Base-by-base conservation (phyloP, 164 flowering plant genomes). In the Houttuynia cordata region DNA sequence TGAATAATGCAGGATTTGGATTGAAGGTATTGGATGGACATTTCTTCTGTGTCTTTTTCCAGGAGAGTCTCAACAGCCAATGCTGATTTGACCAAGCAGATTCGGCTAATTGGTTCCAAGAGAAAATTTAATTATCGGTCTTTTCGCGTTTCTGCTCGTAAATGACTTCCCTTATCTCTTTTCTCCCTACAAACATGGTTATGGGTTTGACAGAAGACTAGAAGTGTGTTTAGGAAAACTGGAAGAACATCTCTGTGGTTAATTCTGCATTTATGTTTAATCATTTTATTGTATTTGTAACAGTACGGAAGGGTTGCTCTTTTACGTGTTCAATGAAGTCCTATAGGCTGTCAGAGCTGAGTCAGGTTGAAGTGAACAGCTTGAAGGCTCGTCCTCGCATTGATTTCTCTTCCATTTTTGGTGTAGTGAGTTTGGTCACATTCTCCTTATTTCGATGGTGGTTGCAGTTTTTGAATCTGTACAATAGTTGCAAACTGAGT, bases 331-430 rank as follows among this genome's bases (percentile, higher is more conserved):
- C 95, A 56, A 90, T 93, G 99, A 93, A 88, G 80, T 84, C 97
- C 23, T 90, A 87, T 68, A 80, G 67, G 67, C 70, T 93, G 53
- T 82, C 96, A 4, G 85, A 93, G 37, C 84, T 93, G 54, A 70
- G 59, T 63, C 70, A 66, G 24, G 30, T 68, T 39, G 89, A 88
- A 77, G 77, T 93, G 57, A 66, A 81, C 60, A 57, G 73, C 64
- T 87, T 88, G 51, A 86, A 88, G 75, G 82, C 92, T 64, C 93
- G 95, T 22, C 99, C 96, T 42, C 82, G 97, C 14, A 88, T 93
- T 58, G 95, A 88, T 78, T 93, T 90, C 72, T 74, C 92, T 49
- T 88, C 95, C 60, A 88, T 93, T 70, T 93, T 93, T 59, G 62
- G 74, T 59, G 70, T 65, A 71, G 99, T 90, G 65, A 76, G 83